Evolutionary conservation across 2,329 filamentous ascomycete species (phyloP).

Genomic region (Sarocladium strictum): DNA sequence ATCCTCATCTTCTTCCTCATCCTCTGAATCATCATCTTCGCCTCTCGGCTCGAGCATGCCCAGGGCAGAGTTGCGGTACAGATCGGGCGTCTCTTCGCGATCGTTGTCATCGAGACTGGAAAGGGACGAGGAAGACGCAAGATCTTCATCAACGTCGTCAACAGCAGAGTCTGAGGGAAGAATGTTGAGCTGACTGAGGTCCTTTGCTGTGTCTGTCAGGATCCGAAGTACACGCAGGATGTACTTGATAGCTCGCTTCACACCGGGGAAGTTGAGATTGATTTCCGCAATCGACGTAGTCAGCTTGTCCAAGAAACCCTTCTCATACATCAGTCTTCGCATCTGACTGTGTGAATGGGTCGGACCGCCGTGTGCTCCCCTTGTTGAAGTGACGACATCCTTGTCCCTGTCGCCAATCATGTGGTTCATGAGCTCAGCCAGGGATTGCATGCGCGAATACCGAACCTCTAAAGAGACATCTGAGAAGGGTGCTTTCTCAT

Average conservation of each 20-base stretch:
- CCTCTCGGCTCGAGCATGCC: slow-evolving; percentile 86
- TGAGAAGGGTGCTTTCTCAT: slow-evolving; percentile 78
- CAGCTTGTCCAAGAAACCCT: slow-evolving; percentile 83
- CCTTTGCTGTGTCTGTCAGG: slow-evolving; percentile 79
- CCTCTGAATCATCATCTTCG: slow-evolving; percentile 75
- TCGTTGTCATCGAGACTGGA: slow-evolving; percentile 75
- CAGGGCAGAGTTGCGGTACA: slow-evolving; percentile 92
- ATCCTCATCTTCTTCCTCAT: slow-evolving; percentile 61
- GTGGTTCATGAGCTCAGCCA: slow-evolving; percentile 87
- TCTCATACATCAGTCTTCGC: slow-evolving; percentile 95
- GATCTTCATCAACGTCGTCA: slow-evolving; percentile 73
- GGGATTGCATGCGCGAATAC: slow-evolving; percentile 79
- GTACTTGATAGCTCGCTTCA: slow-evolving; percentile 93
- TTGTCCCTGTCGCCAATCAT: slow-evolving; percentile 81
- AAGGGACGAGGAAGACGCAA: slow-evolving; percentile 79
- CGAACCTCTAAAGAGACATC: slow-evolving; percentile 76
- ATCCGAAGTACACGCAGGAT: slow-evolving; percentile 85
- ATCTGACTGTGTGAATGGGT: slow-evolving; percentile 71
- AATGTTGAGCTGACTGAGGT: slow-evolving; percentile 75
- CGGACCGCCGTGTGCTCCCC: slow-evolving; percentile 33
- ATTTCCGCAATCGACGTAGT: slow-evolving; percentile 92
- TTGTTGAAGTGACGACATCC: slow-evolving; percentile 39
- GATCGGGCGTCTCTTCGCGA: slow-evolving; percentile 89
- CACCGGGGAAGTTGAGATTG: slow-evolving; percentile 87
- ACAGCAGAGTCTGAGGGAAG: slow-evolving; percentile 61